phyloP scores from a whole-genome alignment of 768 basidiomycete genomes.

The Harrya chromipes region DNA sequence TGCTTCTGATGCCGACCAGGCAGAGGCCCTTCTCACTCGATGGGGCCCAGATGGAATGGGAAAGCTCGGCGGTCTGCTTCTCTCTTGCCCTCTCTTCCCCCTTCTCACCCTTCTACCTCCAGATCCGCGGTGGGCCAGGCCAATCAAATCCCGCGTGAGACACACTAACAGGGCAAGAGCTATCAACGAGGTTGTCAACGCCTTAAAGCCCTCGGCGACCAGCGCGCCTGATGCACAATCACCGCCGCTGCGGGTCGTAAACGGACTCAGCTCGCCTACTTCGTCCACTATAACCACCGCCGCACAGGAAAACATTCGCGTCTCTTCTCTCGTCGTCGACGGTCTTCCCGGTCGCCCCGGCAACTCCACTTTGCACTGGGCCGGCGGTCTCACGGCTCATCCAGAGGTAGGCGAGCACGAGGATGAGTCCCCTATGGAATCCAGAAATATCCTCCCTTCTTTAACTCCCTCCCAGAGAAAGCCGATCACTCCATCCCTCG shows the following conservation, averaged over 20 bases:
- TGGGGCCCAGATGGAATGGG: constrained; percentile 90
- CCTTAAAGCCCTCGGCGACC: constrained; percentile 56
- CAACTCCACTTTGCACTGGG: constrained; percentile 60
- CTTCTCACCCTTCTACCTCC: constrained; percentile 24
- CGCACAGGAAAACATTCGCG: constrained; percentile 62
- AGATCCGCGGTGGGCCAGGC: constrained; percentile 88
- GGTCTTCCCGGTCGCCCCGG: constrained; percentile 55
- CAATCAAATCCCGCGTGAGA: constrained; percentile 78
- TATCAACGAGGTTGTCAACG: constrained; percentile 74
- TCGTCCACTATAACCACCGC: constrained; percentile 76
- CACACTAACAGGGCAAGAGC: constrained; percentile 65
- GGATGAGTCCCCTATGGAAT: constrained; percentile 33
- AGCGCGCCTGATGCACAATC: constrained; percentile 39
- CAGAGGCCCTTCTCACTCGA: constrained; percentile 79
- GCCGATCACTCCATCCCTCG: constrained; percentile 79
- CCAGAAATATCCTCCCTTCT: constrained; percentile 28
- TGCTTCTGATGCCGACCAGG: constrained; percentile 87
- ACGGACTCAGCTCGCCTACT: constrained; percentile 66
- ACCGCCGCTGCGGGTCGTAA: constrained; percentile 71
- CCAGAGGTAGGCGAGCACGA: constrained; percentile 64
- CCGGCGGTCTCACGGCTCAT: constrained; percentile 58
- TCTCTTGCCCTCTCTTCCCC: constrained; percentile 10
- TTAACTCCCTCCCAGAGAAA: constrained; percentile 42
- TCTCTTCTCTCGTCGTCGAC: constrained; percentile 39
- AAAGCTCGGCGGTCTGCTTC: constrained; percentile 74